Evolutionary conservation across 2,329 filamentous ascomycete species (phyloP).

Genomic region (Coniochaeta sp.): DNA sequence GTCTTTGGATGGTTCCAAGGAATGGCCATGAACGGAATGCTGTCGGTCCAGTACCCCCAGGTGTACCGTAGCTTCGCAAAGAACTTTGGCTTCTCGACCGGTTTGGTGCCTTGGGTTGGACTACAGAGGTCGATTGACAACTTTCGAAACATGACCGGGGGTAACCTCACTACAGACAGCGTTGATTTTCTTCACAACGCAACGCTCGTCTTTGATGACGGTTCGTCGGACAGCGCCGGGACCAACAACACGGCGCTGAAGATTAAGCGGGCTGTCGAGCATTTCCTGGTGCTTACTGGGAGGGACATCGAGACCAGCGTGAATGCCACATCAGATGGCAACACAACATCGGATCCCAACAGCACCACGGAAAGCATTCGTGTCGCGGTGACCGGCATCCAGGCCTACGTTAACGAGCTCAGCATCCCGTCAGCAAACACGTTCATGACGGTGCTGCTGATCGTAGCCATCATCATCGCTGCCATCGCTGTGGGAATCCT

Average conservation of each 20-base stretch:
- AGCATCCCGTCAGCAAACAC: conserved; percentile 82
- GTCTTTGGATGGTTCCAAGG: conserved; percentile 87
- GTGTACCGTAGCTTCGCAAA: conserved; percentile 85
- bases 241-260: conserved; percentile 22
- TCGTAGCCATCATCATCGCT: conserved; percentile 82
- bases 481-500: conserved; percentile 80
- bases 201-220: conserved; percentile 64
- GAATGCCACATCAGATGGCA: conserved; percentile 23
- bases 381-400: conserved; percentile 62
- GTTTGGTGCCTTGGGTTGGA: conserved; percentile 72
- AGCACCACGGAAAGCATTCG: conserved; percentile 25
- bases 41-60: conserved; percentile 79
- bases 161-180: conserved; percentile 76
- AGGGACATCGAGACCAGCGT: conserved; percentile 44
- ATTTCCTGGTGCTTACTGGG: conserved; percentile 40
- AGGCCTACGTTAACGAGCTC: conserved; percentile 76
- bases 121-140: conserved; percentile 78
- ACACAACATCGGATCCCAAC: conserved; percentile 13
- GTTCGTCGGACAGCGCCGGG: conserved; percentile 30
- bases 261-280: conserved; percentile 42
- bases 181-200: conserved; percentile 67
- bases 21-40: conserved; percentile 93
- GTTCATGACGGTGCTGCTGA: conserved; percentile 89
- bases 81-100: conserved; percentile 90
- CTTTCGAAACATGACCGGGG: conserved; percentile 75